Evolutionary conservation across 169 alveolate genomes (phyloP).

Genomic region (Plasmodium yoelii): DNA sequence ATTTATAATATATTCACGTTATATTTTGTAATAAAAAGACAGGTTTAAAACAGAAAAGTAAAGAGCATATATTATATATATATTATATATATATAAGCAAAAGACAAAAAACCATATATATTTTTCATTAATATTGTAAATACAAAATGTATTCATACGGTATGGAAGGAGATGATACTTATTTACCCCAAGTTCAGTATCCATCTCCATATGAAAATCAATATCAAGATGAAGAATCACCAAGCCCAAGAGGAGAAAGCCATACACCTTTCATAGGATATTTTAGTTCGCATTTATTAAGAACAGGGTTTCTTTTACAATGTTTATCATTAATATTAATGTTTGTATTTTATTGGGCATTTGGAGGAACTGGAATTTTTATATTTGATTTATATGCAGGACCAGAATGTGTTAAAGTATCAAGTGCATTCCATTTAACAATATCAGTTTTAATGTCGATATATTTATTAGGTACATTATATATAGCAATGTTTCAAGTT

Average conservation of each 20-base stretch:
- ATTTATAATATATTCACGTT: no score
- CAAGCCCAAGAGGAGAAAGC: constrained; percentile 88
- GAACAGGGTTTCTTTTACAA: constrained; percentile 86
- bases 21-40: not conserved
- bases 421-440: constrained; percentile 87
- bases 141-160: constrained; percentile 60
- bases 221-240: constrained; percentile 82
- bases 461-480: constrained; percentile 86
- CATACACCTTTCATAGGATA: constrained; percentile 89
- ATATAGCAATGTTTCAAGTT: constrained; percentile 88
- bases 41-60: not conserved
- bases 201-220: constrained; percentile 76
- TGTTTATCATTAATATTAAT: constrained; percentile 84
- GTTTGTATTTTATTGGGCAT: constrained; percentile 89
- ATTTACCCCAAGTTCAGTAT: constrained; percentile 53
- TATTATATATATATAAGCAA: not conserved
- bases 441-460: constrained; percentile 85
- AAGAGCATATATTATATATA: no score
- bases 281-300: constrained; percentile 85
- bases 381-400: constrained; percentile 89
- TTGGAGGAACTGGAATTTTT: constrained; percentile 89
- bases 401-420: constrained; percentile 87
- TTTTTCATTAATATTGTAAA: not conserved
- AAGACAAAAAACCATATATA: not conserved
- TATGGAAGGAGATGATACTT: constrained; percentile 61